phyloP scores from a whole-genome alignment of 1,284 basidiomycete species.

The Cutaneotrichosporon arboriforme region DNA sequence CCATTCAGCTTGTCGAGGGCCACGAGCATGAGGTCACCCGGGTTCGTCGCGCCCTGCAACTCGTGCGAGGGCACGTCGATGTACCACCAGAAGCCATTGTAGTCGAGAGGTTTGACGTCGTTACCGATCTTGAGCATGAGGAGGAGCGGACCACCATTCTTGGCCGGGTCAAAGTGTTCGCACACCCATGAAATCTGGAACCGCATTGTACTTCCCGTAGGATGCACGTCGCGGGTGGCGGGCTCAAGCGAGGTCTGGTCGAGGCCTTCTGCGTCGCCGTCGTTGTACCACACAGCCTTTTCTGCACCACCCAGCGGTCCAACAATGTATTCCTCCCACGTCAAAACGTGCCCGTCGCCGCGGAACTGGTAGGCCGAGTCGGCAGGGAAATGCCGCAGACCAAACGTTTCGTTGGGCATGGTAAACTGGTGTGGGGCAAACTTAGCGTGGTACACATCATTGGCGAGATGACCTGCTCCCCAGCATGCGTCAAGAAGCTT shows the following conservation, averaged over 20 bases:
- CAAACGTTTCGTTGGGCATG: conserved; percentile 9
- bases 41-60: not conserved
- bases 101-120: not conserved
- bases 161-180: conserved; percentile 3
- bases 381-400: conserved; percentile 7
- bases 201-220: not conserved
- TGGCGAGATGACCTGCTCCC: conserved; percentile 9
- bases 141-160: not conserved
- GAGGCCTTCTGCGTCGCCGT: conserved; percentile 1
- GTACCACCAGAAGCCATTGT: conserved; percentile 1
- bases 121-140: not conserved
- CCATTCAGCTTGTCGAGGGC: not conserved
- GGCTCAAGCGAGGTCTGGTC: not conserved
- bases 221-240: conserved; percentile 1
- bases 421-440: conserved; percentile 7
- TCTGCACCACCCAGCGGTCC: not conserved
- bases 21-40: not conserved
- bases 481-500: conserved; percentile 19
- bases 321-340: conserved; percentile 9
- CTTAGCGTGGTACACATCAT: not conserved
- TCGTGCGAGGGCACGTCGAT: not conserved
- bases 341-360: not conserved
- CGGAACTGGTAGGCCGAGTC: not conserved
- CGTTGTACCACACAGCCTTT: not conserved
- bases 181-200: conserved; percentile 9